These are phyloP conservation scores for Glaciozyma antarctica DNA, from an alignment of 768 basidiomycete species.

Conservation along the genomic window DNA sequence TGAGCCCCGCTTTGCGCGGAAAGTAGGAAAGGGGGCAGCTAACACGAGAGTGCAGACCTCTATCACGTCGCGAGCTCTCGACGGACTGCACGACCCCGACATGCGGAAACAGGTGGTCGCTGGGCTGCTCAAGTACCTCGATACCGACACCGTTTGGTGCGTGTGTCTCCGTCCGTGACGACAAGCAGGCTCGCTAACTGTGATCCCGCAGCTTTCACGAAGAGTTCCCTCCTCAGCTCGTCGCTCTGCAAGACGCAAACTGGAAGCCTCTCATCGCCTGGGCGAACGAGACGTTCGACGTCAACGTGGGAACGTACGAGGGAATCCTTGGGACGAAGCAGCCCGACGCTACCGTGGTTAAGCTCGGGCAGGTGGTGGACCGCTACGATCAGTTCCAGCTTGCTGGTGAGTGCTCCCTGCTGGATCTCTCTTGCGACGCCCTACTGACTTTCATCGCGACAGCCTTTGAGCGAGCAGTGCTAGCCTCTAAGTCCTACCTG, in stretches of 20 bases:
- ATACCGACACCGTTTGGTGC: conserved; percentile 89
- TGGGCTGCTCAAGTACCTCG: conserved; percentile 69
- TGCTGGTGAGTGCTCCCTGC: conserved; percentile 57
- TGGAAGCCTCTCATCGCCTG: conserved; percentile 85
- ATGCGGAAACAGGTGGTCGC: conserved; percentile 56
- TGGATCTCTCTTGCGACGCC: background rate
- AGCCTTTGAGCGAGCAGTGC: conserved; percentile 87
- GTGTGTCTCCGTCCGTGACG: conserved; percentile 15
- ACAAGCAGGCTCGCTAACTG: background rate
- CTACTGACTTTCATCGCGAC: background rate
- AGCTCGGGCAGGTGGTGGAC: conserved; percentile 52
- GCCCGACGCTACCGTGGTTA: conserved; percentile 55
- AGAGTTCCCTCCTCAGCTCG: conserved; percentile 56
- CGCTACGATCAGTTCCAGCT: conserved; percentile 73
- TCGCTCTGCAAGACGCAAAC: conserved; percentile 63
- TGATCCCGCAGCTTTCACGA: conserved; percentile 60
- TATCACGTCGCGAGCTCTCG: conserved; percentile 77
- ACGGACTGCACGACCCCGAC: conserved; percentile 54
- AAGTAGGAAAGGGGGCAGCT: background rate
- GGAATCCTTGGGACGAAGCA: conserved; percentile 66
- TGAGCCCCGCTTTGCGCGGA: conserved; percentile 38
- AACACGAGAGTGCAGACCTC: conserved; percentile 58
- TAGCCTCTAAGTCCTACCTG: conserved; percentile 81
- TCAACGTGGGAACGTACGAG: conserved; percentile 59
- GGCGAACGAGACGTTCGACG: conserved; percentile 56